Base-by-base conservation (phyloP, 306 rosid species). In the Coriaria nepalensis region DNA sequence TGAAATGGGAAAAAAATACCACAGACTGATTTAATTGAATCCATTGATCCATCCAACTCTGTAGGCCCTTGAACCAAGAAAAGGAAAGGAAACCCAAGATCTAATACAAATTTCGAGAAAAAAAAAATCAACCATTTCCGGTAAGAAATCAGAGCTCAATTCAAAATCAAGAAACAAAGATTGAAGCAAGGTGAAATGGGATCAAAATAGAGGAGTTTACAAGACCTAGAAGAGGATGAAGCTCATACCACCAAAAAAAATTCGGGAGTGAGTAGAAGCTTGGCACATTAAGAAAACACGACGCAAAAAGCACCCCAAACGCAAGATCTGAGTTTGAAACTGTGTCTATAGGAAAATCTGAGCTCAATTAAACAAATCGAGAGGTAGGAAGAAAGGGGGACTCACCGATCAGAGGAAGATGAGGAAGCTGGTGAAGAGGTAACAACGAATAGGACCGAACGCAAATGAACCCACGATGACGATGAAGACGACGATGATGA, bases 341-440 rank as follows among this genome's bases (percentile, higher is more conserved):
- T 45, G 66, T 32, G 55, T 11, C 49, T 38, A 78, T 51, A 50
- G 55, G 42, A 58, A 75, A 73, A 64, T 72, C 45, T 33, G 49
- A 59, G 62, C 43, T 52, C 52, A 61, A 60, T 14, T 45, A 56
- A 56, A 38, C 43, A 37, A 55, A 67, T 53, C n/a, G 55, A 51
- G 10, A 62, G 45, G 15, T 11, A 51, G 55, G 58, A 53, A 45
- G 55, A 73, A 35, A 55, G 57, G 73, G 62, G 56, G 74, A 82
- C 96, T 92, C 83, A 92, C 99, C 99, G 99, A 92, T 92, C 96
- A 68, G 99, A 75, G 45, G 68, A 67, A 56, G 96, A 77, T 57
- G 88, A 82, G 80, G 85, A 71, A 78, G 93, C 96, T 66, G 99
- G 94, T 59, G 99, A 92, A 67, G 99, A 92, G 60, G 81, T 64